Evolutionary conservation across 805 yeast genomes (phyloP).

Genomic region (Yamadazyma laniorum): DNA sequence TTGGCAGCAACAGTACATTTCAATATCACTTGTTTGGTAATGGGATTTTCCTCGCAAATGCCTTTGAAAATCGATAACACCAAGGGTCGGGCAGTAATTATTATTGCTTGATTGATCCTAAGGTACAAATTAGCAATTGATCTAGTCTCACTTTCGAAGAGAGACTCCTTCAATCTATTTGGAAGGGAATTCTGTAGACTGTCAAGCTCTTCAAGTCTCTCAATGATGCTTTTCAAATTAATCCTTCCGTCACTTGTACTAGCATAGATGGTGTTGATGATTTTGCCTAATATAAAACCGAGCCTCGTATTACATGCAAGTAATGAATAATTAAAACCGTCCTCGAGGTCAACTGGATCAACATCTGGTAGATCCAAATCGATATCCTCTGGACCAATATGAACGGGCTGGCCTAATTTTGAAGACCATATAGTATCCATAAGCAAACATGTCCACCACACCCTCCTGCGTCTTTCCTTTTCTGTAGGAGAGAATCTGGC

Average conservation of each 20-base stretch:
- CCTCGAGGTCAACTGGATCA: slow-evolving; percentile 21
- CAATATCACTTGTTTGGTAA: slow-evolving; percentile 19
- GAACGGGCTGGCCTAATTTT: slow-evolving; percentile 34
- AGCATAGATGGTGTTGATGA: slow-evolving; percentile 28
- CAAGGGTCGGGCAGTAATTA: slow-evolving; percentile 32
- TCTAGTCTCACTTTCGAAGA: slow-evolving; percentile 14
- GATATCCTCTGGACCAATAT: slow-evolving; percentile 37
- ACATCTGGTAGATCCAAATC: slow-evolving; percentile 40
- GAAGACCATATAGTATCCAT: slow-evolving; percentile 39
- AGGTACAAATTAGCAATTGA: slow-evolving; percentile 31
- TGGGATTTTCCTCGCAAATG: slow-evolving; percentile 2
- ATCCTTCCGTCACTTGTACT: slow-evolving; percentile 23
- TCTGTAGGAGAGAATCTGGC: background rate
- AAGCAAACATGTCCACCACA: slow-evolving; percentile 42
- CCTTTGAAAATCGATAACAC: slow-evolving; percentile 27
- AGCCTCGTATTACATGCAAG: slow-evolving; percentile 36
- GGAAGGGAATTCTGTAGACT: slow-evolving; percentile 31
- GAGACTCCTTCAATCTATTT: slow-evolving; percentile 25
- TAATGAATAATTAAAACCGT: slow-evolving; percentile 25
- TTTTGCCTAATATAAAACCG: slow-evolving; percentile 32
- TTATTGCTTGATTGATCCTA: slow-evolving; percentile 33
- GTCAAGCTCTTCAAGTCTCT: slow-evolving; percentile 36
- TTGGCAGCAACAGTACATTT: slow-evolving; percentile 30
- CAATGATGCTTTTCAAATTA: slow-evolving; percentile 33
- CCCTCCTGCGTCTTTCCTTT: slow-evolving; percentile 30